A percentile compares a stretch with the other conserved stretches of the same genome.
Conservation (phyloP, 2,329 filamentous ascomycete species). For the Fusarium caatingaense region DNA sequence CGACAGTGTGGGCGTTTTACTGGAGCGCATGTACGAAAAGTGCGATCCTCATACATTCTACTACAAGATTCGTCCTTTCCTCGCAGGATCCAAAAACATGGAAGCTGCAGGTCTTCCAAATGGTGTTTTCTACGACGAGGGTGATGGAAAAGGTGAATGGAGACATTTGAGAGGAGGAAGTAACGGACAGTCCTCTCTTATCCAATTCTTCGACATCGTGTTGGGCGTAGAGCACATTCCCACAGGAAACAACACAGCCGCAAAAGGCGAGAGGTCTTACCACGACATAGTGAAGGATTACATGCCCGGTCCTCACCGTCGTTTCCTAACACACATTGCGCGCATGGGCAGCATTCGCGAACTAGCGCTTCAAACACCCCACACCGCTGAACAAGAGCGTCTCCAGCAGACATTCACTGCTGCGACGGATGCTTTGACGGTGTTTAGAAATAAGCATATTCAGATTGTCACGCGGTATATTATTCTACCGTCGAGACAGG, state of each 20-base stretch:
- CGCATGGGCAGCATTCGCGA: constrained; percentile 79
- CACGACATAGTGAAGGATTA: constrained; percentile 82
- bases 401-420: constrained; percentile 70
- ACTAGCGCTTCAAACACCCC: constrained; percentile 68
- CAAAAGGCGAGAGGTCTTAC: constrained; percentile 53
- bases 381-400: constrained; percentile 61
- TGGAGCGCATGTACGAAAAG: constrained; percentile 88
- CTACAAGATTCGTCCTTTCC: constrained; percentile 76
- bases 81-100: constrained; percentile 71
- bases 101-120: constrained; percentile 81
- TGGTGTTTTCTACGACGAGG: constrained; percentile 87
- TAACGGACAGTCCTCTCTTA: constrained; percentile 91
- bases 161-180: constrained; percentile 87
- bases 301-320: constrained; percentile 87
- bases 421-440: constrained; percentile 78
- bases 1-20: constrained; percentile 72
- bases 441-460: constrained; percentile 87
- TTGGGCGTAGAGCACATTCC: constrained; percentile 81
- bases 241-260: constrained; percentile 49
- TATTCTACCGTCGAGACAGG: constrained; percentile 75
- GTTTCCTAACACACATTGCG: constrained; percentile 79
- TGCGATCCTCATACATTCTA: constrained; percentile 92
- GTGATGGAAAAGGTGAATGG: constrained; percentile 73
- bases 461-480: constrained; percentile 93
- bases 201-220: constrained; percentile 92